Evolutionary conservation across 2,329 filamentous ascomycete species (phyloP).

Genomic region (Paecilomyces fulvus): DNA sequence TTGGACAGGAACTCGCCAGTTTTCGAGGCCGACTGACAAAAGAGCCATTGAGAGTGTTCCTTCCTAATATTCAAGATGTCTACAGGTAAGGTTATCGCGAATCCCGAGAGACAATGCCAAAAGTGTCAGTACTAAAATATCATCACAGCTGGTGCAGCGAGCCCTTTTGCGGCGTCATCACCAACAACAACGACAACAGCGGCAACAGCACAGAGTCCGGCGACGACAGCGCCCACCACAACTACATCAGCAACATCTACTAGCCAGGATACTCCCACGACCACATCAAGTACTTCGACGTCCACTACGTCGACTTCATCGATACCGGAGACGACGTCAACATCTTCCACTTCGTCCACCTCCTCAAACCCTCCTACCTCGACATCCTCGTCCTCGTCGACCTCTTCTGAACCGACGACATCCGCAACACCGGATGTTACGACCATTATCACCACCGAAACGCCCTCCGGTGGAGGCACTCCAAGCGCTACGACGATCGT

Average conservation of each 20-base stretch:
- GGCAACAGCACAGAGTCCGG: not conserved
- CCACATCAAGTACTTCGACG: not conserved
- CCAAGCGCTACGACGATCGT: constrained; percentile 13
- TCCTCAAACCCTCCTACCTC: not conserved
- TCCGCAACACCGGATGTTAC: not conserved
- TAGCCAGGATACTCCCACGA: not conserved
- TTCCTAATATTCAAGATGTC: not conserved
- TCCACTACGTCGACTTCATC: not conserved
- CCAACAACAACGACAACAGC: not conserved
- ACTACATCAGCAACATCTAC: not conserved
- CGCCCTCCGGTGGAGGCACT: not conserved
- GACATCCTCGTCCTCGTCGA: not conserved
- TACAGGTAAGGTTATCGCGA: not conserved
- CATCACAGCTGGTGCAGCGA: not conserved
- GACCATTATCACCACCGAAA: not conserved
- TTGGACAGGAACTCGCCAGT: not conserved
- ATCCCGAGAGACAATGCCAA: no score
- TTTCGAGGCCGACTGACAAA: not conserved
- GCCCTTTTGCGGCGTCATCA: no score
- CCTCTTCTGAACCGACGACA: not conserved
- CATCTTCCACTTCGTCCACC: not conserved
- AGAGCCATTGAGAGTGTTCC: not conserved
- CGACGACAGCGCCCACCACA: not conserved
- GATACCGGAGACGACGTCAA: not conserved
- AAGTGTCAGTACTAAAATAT: not conserved